phyloP scores from a whole-genome alignment of 2,329 filamentous ascomycete species.

The Ustulina deusta region DNA sequence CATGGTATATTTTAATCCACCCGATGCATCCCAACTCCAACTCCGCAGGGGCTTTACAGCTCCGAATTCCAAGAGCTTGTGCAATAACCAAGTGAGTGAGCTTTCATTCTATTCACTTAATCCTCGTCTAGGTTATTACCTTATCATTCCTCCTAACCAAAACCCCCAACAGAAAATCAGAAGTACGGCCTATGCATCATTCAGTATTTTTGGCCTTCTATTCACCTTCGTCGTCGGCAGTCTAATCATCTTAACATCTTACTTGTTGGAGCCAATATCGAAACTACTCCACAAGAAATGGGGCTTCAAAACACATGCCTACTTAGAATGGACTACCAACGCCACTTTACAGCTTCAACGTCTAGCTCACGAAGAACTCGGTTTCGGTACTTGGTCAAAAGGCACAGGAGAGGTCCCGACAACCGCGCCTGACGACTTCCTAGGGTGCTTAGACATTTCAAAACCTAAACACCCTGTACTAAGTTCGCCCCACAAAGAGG shows the following conservation, averaged over 20 bases:
- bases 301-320: slow-evolving; percentile 31
- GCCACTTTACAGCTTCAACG: slow-evolving; percentile 39
- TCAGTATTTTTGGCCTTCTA: slow-evolving; percentile 44
- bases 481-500: not conserved
- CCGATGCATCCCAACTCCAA: not conserved
- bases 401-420: not conserved
- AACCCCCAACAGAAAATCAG: slow-evolving; percentile 45
- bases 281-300: slow-evolving; percentile 27
- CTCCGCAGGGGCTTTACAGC: not conserved
- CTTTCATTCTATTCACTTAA: not conserved
- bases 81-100: slow-evolving; percentile 4
- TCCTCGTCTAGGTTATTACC: not conserved
- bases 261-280: slow-evolving; percentile 18
- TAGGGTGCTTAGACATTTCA: slow-evolving; percentile 3
- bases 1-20: not conserved
- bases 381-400: slow-evolving; percentile 13
- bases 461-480: not conserved
- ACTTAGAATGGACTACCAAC: slow-evolving; percentile 43
- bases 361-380: slow-evolving; percentile 16
- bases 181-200: slow-evolving; percentile 40
- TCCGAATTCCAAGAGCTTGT: not conserved
- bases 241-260: slow-evolving; percentile 37
- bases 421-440: not conserved
- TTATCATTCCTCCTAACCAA: not conserved
- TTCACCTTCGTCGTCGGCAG: slow-evolving; percentile 40